Evolutionary conservation across 2,329 filamentous ascomycete genomes (phyloP).

Genomic region (Microdochium trichocladiopsis): DNA sequence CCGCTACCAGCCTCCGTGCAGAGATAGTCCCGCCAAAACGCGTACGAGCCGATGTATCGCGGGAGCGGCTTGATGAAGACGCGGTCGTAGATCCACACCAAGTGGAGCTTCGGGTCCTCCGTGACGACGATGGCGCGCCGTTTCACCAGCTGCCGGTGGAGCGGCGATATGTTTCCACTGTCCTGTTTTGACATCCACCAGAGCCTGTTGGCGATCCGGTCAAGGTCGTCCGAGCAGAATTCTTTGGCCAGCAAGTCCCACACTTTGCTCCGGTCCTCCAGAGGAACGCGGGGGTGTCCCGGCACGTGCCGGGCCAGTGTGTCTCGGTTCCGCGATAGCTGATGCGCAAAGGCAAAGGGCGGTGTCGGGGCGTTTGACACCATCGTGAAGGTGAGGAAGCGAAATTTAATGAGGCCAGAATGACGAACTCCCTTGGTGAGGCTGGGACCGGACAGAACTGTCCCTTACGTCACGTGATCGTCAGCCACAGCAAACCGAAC

Average conservation of each 20-base stretch:
- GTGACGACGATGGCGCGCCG: constrained; percentile 18
- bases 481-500: neutral
- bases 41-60: constrained; percentile 14
- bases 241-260: constrained; percentile 4
- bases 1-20: neutral
- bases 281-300: constrained; percentile 4
- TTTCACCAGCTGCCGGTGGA: constrained; percentile 21
- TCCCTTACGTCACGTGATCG: neutral
- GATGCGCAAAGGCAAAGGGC: constrained; percentile 3
- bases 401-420: neutral
- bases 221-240: constrained; percentile 5
- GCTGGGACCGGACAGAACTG: neutral
- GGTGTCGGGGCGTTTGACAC: neutral
- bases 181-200: constrained; percentile 8
- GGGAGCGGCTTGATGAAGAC: constrained; percentile 19
- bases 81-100: constrained; percentile 15
- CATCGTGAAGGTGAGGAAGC: neutral
- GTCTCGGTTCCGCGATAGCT: neutral
- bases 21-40: constrained; percentile 16
- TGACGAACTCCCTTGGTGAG: neutral
- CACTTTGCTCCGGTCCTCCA: constrained; percentile 1
- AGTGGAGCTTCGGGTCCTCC: constrained; percentile 19
- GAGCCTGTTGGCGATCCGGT: constrained; percentile 4
- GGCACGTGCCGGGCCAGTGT: constrained; percentile 1
- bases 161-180: constrained; percentile 10